Base-by-base conservation (phyloP, 2,329 filamentous ascomycete genomes). In the Leptosphaerulina australis region DNA sequence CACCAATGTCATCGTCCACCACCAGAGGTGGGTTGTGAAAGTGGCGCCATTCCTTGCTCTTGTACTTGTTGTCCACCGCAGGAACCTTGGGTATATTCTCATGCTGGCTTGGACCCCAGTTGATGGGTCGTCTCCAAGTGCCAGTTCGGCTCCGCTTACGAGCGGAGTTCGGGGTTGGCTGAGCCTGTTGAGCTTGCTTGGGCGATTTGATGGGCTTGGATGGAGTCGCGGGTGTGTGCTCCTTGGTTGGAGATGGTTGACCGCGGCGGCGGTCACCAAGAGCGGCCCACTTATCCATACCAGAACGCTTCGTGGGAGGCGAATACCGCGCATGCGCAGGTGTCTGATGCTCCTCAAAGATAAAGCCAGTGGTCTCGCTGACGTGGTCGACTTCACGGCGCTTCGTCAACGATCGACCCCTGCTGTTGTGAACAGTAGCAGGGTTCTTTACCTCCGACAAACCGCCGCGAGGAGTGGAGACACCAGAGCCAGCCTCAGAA, bases 231-330 rank as follows among this genome's bases (percentile, higher is more conserved):
- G 57, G 55, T 12, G 33, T 10, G 8, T n/a, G 34, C 49, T 47
- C 43, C 22, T 53, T 47, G 34, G 35, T 45, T 25, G 45, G 51
- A 29, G 44, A 49, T 5, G 36, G 21, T 81, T 83, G 50, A 84
- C 62, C 89, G 53, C 91, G 86, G 46, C 93, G 84, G 64, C 88
- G 88, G 70, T 96, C 88, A 56, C 93, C 93, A 38, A 97, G 80
- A 10, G 86, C 89, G 18, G 88, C 85, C 93, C 93, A 97, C 72
- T 96, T 96, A 74, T 97, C 93, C 43, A 89, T 71, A 60, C 75
- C 74, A 18, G 74, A 77, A 46, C 83, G 83, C 77, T 90, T 90
- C 17, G 84, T 77, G 21, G 86, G 81, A 33, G 88, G 83, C n/a
- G 85, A 84, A 63, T 87, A 85, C 49, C 81, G 81, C 48, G 79